A percentile compares a stretch with the other conserved stretches of the same genome.
Evolutionary conservation across 164 flowering plant genomes (phyloP).

Genomic region (Berberis vulgaris): DNA sequence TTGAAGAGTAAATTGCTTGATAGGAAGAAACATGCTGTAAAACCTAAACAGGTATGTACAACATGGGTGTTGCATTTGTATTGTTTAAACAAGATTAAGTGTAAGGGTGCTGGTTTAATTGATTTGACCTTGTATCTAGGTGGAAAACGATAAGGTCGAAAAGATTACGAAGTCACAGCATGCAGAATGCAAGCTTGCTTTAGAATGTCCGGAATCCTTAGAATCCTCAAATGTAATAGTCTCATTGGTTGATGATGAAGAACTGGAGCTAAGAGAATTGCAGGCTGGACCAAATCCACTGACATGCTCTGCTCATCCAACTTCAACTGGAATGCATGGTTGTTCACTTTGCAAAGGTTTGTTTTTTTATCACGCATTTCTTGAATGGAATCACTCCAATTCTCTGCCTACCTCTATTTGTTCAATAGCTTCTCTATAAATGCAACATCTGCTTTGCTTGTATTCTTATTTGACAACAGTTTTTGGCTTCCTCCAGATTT

Average conservation of each 20-base stretch:
- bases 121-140: constrained; percentile 24
- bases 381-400: not conserved
- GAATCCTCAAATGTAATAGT: constrained; percentile 25
- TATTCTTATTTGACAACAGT: constrained; percentile 5
- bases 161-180: constrained; percentile 23
- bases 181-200: constrained; percentile 59
- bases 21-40: constrained; percentile 39
- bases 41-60: constrained; percentile 44
- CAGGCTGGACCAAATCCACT: constrained; percentile 58
- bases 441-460: too few species aligned
- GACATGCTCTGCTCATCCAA: constrained; percentile 57
- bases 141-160: constrained; percentile 17
- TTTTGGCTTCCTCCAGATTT: constrained; percentile 42
- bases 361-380: constrained; percentile 1
- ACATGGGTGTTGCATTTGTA: constrained; percentile 2
- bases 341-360: constrained; percentile 92
- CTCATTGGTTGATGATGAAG: constrained; percentile 76
- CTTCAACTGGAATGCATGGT: constrained; percentile 35
- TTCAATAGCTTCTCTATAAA: too few species aligned
- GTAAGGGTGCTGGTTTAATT: constrained; percentile 1
- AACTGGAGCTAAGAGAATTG: constrained; percentile 73
- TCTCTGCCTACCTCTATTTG: too few species aligned
- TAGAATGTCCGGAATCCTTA: constrained; percentile 26
- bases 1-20: constrained; percentile 26
- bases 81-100: constrained; percentile 1